A percentile compares a stretch with the other conserved stretches of the same genome.
These are phyloP conservation scores for Tolypocladium capitatum DNA, from an alignment of 2,329 filamentous ascomycete species.

Conservation along the genomic window DNA sequence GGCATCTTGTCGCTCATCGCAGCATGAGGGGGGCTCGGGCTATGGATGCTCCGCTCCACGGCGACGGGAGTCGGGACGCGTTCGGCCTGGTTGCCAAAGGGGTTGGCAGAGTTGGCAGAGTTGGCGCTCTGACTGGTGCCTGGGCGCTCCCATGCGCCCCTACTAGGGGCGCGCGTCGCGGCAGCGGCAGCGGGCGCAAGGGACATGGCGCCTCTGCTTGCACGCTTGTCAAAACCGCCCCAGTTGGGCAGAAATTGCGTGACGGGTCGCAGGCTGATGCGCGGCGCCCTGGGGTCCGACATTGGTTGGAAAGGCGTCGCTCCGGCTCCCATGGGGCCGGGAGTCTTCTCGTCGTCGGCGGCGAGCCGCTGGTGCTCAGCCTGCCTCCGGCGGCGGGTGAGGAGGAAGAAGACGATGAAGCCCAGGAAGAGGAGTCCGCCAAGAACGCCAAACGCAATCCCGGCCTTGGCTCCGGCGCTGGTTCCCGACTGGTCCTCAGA, in stretches of 20 bases:
- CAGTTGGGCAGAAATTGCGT: slow-evolving; percentile 67
- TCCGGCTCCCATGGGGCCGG: slow-evolving; percentile 23
- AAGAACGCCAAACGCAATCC: slow-evolving; percentile 72
- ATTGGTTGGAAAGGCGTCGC: slow-evolving; percentile 11
- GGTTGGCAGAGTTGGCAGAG: slow-evolving; percentile 53
- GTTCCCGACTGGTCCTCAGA: slow-evolving; percentile 9
- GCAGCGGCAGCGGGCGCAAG: slow-evolving; percentile 16
- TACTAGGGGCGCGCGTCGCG: slow-evolving; percentile 14
- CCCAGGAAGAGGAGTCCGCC: slow-evolving; percentile 53
- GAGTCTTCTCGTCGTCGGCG: slow-evolving; percentile 52
- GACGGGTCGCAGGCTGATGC: slow-evolving; percentile 70
- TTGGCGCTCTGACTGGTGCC: slow-evolving; percentile 32
- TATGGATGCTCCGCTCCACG: slow-evolving; percentile 16
- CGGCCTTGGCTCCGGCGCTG: slow-evolving; percentile 49
- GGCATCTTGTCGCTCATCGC: neutral
- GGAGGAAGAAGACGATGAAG: slow-evolving; percentile 56
- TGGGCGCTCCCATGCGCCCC: slow-evolving; percentile 35
- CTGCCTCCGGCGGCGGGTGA: slow-evolving; percentile 59
- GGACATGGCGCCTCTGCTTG: slow-evolving; percentile 33
- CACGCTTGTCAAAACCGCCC: slow-evolving; percentile 30
- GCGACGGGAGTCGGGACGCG: slow-evolving; percentile 28
- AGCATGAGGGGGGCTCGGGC: slow-evolving; percentile 11
- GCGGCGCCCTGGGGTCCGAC: slow-evolving; percentile 48
- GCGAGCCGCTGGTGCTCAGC: slow-evolving; percentile 31
- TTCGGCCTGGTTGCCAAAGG: slow-evolving; percentile 54